These are phyloP conservation scores for Fusarium fujikuroi DNA, from an alignment of 2,329 filamentous ascomycete species.

Conservation along the genomic window DNA sequence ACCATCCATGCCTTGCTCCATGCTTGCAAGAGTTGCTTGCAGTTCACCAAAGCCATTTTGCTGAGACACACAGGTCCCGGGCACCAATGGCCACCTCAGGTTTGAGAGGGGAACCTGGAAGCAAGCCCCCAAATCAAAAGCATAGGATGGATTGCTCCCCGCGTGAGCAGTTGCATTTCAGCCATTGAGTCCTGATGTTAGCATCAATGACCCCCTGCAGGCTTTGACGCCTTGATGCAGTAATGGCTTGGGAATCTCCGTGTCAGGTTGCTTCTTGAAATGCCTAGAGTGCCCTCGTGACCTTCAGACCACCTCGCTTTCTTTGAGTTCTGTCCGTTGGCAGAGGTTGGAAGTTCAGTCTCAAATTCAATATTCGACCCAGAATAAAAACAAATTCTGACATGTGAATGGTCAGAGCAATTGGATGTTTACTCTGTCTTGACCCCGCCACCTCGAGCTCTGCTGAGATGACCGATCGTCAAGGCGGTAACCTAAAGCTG, in stretches of 20 bases:
- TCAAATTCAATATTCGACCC: conserved; percentile 19
- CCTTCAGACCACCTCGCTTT: neutral
- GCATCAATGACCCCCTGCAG: conserved; percentile 5
- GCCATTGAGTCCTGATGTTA: conserved; percentile 1
- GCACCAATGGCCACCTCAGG: conserved; percentile 5
- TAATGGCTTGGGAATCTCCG: neutral
- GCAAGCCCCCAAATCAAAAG: neutral
- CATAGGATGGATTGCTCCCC: conserved; percentile 20
- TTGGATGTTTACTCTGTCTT: neutral
- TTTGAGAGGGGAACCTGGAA: conserved; percentile 11
- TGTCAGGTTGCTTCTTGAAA: neutral
- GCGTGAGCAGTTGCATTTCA: conserved; percentile 28
- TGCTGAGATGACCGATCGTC: conserved; percentile 14
- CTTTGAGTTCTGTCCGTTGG: neutral
- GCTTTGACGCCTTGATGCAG: conserved; percentile 18
- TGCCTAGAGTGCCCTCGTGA: neutral
- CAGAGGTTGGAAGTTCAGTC: neutral
- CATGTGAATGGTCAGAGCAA: conserved; percentile 15
- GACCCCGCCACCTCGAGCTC: conserved; percentile 8
- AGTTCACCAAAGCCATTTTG: neutral
- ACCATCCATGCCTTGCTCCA: neutral
- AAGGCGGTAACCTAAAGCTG: conserved; percentile 24
- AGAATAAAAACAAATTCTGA: neutral
- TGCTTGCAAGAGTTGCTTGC: conserved; percentile 29
- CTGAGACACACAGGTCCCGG: neutral